Percentiles rank a stretch among this genome's conserved stretches.
These are phyloP conservation scores for Eutrema yunnanense DNA, from an alignment of 345 rosid species.

Conservation along the genomic window DNA sequence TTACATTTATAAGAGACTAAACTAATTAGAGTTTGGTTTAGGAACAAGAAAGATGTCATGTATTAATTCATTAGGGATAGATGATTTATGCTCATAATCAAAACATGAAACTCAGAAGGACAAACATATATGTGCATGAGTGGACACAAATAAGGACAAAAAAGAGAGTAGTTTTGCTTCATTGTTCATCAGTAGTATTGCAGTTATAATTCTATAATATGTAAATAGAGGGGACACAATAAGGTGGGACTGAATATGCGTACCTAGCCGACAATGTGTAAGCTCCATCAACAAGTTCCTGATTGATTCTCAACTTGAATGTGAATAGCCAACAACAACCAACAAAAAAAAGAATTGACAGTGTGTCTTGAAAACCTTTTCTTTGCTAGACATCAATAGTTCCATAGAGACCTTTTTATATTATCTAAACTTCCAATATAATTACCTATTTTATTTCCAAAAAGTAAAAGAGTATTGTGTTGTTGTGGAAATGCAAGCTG, in stretches of 20 bases:
- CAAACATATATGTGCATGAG: background rate
- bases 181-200: background rate
- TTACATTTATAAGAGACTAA: background rate
- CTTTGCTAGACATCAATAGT: conserved; percentile 3
- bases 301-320: conserved; percentile 18
- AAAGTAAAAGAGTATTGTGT: background rate
- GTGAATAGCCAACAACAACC: conserved; percentile 9
- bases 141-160: background rate
- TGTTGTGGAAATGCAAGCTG: conserved; percentile 1
- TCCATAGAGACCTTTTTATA: background rate
- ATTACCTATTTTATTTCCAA: background rate
- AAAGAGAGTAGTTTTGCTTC: background rate
- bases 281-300: conserved; percentile 19
- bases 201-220: background rate
- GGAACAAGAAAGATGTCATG: background rate
- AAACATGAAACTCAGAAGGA: background rate
- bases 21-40: background rate
- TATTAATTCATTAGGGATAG: background rate
- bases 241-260: conserved; percentile 13
- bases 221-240: background rate
- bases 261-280: conserved; percentile 10
- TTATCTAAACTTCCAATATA: conserved; percentile 6
- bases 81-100: background rate
- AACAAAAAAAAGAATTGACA: conserved; percentile 1
- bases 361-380: conserved; percentile 1